phyloP scores from a whole-genome alignment of 2,329 filamentous ascomycete species.

The Xylariaceae sp. region DNA sequence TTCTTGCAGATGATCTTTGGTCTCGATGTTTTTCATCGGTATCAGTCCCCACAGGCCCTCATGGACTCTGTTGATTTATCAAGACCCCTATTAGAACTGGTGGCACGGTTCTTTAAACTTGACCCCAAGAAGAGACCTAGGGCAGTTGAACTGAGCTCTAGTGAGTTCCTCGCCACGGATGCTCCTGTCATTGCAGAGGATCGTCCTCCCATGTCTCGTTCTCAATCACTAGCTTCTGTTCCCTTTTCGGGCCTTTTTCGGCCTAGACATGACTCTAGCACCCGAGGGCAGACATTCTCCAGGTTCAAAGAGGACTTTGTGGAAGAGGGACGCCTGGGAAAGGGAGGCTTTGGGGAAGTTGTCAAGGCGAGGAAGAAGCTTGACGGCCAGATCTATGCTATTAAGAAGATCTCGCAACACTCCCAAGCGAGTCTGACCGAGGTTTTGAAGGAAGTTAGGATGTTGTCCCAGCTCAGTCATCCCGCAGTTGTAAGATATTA shows the following conservation, averaged over 20 bases:
- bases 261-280: constrained; percentile 57
- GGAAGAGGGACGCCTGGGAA: constrained; percentile 82
- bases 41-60: constrained; percentile 72
- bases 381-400: constrained; percentile 88
- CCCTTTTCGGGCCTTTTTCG: constrained; percentile 42
- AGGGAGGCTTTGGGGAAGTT: constrained; percentile 93
- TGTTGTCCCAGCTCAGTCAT: constrained; percentile 90
- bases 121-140: constrained; percentile 81
- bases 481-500: constrained; percentile 85
- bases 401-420: constrained; percentile 91
- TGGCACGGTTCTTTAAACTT: constrained; percentile 77
- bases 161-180: constrained; percentile 63
- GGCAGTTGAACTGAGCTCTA: constrained; percentile 68
- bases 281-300: constrained; percentile 52
- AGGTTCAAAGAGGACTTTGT: constrained; percentile 87
- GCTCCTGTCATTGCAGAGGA: constrained; percentile 53
- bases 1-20: constrained; percentile 95
- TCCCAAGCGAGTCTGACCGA: constrained; percentile 77
- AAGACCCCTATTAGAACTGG: constrained; percentile 70
- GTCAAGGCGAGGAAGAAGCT: constrained; percentile 93
- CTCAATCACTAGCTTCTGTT: constrained; percentile 38
- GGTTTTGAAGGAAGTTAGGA: constrained; percentile 76
- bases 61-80: constrained; percentile 70
- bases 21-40: constrained; percentile 67
- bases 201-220: constrained; percentile 32